These are phyloP conservation scores for Lasiosphaeria hispida DNA, from an alignment of 495 filamentous ascomycete species.

Conservation along the genomic window DNA sequence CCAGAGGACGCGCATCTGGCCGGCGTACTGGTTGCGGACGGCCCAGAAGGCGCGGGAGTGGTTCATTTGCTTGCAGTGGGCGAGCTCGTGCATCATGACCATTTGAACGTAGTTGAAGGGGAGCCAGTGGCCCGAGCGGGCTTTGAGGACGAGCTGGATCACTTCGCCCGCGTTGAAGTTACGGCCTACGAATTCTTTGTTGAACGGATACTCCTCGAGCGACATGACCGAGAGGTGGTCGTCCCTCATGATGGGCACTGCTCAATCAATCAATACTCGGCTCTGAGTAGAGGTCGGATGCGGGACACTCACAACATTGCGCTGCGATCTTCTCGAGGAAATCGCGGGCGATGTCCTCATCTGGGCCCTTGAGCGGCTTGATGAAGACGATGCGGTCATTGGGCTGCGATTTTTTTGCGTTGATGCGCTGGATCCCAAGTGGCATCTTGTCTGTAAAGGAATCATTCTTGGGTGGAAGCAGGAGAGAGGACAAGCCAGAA, in stretches of 20 bases:
- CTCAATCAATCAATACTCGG: neutral
- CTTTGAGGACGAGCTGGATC: conserved; percentile 72
- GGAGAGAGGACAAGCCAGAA: no score
- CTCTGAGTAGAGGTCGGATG: neutral
- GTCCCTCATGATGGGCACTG: conserved; percentile 67
- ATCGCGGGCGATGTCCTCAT: conserved; percentile 59
- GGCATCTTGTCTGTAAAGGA: conserved; percentile 49
- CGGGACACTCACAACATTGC: conserved; percentile 54
- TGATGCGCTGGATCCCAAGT: conserved; percentile 64
- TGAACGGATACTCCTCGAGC: conserved; percentile 73
- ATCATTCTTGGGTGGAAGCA: no score
- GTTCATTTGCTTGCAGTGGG: conserved; percentile 84
- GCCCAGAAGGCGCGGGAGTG: conserved; percentile 72
- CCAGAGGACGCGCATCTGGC: conserved; percentile 64
- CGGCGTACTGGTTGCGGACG: conserved; percentile 64
- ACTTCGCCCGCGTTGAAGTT: conserved; percentile 87
- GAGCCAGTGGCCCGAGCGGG: conserved; percentile 63
- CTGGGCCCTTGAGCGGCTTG: conserved; percentile 63
- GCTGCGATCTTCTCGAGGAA: conserved; percentile 76
- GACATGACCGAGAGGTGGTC: conserved; percentile 66
- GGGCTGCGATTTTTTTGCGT: conserved; percentile 61
- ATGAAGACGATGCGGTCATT: conserved; percentile 74
- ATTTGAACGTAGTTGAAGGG: conserved; percentile 75
- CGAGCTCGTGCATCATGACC: conserved; percentile 83
- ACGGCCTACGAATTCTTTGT: conserved; percentile 70